These are phyloP conservation scores for Themeda triandra DNA, from an alignment of 176 grass and related monocot genomes.

Conservation along the genomic window DNA sequence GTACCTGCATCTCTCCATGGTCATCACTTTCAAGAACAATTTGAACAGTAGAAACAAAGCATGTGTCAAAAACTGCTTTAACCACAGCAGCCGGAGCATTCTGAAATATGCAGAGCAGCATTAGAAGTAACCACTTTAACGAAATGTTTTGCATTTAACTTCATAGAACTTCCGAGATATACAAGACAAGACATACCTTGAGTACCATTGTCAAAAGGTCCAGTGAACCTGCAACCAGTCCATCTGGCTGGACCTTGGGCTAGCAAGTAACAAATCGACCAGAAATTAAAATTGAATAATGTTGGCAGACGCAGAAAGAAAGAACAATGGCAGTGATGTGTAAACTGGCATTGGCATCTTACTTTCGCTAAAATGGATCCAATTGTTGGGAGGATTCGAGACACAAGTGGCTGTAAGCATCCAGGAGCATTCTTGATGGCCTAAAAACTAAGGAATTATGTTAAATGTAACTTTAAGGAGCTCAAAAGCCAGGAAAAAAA, in stretches of 20 bases:
- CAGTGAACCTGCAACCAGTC: slow-evolving; percentile 80
- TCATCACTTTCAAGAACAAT: slow-evolving; percentile 93
- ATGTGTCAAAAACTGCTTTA: slow-evolving; percentile 71
- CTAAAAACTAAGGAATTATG: slow-evolving; percentile 66
- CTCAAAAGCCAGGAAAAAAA: neutral
- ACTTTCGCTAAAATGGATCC: slow-evolving; percentile 78
- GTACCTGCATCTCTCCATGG: slow-evolving; percentile 96
- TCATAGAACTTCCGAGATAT: neutral
- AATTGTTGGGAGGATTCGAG: slow-evolving; percentile 75
- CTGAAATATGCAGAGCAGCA: slow-evolving; percentile 42
- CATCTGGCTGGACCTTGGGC: slow-evolving; percentile 68
- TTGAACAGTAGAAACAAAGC: slow-evolving; percentile 80
- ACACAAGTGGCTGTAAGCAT: slow-evolving; percentile 74
- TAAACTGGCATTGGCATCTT: slow-evolving; percentile 32
- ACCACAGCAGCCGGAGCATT: slow-evolving; percentile 71
- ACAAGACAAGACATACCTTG: slow-evolving; percentile 56
- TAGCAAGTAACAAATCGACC: slow-evolving; percentile 44
- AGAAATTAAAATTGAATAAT: slow-evolving; percentile 38
- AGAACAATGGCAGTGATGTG: slow-evolving; percentile 2
- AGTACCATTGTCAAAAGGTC: slow-evolving; percentile 89
- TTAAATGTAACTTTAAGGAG: slow-evolving; percentile 36
- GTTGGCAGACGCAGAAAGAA: neutral
- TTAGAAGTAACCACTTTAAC: slow-evolving; percentile 10
- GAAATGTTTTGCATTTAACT: neutral
- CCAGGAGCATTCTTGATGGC: slow-evolving; percentile 90